Evolutionary conservation across 306 rosid genomes (phyloP).

Genomic region (Ormosia emarginata): DNA sequence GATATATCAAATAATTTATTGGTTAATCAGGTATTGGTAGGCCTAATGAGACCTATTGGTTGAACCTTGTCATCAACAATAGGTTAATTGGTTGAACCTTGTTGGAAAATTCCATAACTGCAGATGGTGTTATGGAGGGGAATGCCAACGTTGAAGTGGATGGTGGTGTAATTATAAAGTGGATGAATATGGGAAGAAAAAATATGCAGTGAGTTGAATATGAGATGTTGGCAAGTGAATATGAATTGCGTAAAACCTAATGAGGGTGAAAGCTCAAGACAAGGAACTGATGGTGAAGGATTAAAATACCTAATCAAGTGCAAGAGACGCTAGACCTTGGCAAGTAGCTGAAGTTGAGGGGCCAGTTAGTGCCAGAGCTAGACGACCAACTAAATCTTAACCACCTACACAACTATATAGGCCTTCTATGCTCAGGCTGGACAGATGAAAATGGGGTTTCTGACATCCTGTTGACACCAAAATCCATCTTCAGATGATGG

Average conservation of each 20-base stretch:
- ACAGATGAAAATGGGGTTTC: neutral
- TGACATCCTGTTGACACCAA: neutral
- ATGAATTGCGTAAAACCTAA: neutral
- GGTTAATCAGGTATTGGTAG: neutral
- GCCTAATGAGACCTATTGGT: neutral
- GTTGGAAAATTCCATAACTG: neutral
- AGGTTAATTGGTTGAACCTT: too few relatives aligned
- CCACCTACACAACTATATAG: neutral
- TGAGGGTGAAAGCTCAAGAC: neutral
- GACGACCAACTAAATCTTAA: too few relatives aligned
- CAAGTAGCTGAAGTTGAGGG: too few relatives aligned
- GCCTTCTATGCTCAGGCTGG: neutral
- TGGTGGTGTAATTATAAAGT: neutral
- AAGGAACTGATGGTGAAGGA: neutral
- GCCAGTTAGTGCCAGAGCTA: too few relatives aligned
- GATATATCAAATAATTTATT: neutral
- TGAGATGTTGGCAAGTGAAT: neutral
- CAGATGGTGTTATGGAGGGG: neutral
- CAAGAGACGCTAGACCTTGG: neutral
- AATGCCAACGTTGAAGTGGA: neutral
- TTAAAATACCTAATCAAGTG: neutral
- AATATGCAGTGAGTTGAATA: too few relatives aligned
- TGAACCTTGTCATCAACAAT: neutral
- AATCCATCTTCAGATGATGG: neutral
- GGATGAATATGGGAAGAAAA: neutral